A percentile compares a stretch with the other conserved stretches of the same genome.
Conservation (phyloP, 495 filamentous ascomycete species). For the Aspergillus olivimuriae region DNA sequence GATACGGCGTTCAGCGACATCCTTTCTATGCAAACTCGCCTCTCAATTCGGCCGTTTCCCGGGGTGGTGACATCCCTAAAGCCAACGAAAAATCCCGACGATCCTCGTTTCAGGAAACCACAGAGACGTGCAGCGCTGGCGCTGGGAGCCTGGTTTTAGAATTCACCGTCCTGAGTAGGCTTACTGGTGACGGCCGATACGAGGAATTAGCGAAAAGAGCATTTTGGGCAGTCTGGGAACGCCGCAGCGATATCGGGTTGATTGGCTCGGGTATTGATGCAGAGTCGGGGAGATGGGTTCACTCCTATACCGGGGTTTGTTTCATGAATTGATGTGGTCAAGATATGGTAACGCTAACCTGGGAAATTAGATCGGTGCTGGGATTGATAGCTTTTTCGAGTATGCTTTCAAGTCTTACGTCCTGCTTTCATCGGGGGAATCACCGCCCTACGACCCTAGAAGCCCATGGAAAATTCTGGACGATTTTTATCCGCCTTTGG, state of each 20-base stretch:
- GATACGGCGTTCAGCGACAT: constrained; percentile 59
- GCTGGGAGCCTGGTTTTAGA: constrained; percentile 91
- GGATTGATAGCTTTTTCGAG: constrained; percentile 96
- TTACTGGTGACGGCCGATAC: constrained; percentile 80
- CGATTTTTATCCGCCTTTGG: constrained; percentile 49
- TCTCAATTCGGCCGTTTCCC: constrained; percentile 42
- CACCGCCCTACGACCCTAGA: constrained; percentile 21
- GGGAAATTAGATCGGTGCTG: constrained; percentile 67
- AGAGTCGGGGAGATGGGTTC: constrained; percentile 85
- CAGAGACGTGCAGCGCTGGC: constrained; percentile 93
- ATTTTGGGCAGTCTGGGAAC: constrained; percentile 91
- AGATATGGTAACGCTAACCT: constrained; percentile 7
- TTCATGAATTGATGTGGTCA: no score
- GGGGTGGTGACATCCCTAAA: constrained; percentile 10
- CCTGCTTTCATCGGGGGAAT: constrained; percentile 63
- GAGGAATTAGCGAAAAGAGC: constrained; percentile 85
- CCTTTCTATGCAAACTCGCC: constrained; percentile 84
- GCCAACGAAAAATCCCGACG: constrained; percentile 29
- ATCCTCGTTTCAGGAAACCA: constrained; percentile 57
- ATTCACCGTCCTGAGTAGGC: constrained; percentile 80
- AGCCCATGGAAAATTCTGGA: constrained; percentile 37
- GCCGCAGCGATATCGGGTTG: constrained; percentile 78
- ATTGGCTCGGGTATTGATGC: constrained; percentile 89
- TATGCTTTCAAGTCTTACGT: constrained; percentile 94
- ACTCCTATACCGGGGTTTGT: constrained; percentile 73